Conservation (phyloP, 768 basidiomycete genomes). For the Collybia mongolica region DNA sequence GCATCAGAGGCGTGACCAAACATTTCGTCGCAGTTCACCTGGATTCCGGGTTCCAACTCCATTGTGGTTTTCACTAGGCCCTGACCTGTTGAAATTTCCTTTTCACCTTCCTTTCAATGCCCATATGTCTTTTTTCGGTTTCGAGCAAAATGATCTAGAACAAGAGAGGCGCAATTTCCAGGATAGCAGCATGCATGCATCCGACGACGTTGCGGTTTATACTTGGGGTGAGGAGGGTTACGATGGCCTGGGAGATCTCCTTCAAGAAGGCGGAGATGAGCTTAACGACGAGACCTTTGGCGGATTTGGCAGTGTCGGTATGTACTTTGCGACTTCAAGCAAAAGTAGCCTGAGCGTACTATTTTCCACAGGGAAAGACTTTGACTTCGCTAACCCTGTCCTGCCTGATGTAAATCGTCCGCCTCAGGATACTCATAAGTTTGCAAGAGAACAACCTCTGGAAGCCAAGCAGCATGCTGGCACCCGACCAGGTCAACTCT, state of each 20-base stretch:
- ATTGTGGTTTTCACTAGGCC: neutral
- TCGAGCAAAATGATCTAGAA: slow-evolving; percentile 62
- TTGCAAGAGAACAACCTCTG: slow-evolving; percentile 20
- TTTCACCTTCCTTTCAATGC: slow-evolving; percentile 26
- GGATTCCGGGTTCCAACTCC: too few relatives aligned
- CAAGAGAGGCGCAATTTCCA: slow-evolving; percentile 59
- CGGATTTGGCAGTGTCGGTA: slow-evolving; percentile 65
- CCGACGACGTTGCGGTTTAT: slow-evolving; percentile 86
- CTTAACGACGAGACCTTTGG: slow-evolving; percentile 98
- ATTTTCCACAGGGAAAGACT: slow-evolving; percentile 72
- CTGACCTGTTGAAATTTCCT: slow-evolving; percentile 9
- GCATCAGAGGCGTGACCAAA: slow-evolving; percentile 1
- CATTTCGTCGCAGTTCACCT: neutral
- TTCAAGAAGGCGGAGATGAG: slow-evolving; percentile 90
- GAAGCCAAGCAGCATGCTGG: slow-evolving; percentile 13
- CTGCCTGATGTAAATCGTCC: slow-evolving; percentile 29
- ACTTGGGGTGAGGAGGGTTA: slow-evolving; percentile 92
- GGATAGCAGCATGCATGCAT: slow-evolving; percentile 46
- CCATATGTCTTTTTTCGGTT: slow-evolving; percentile 83
- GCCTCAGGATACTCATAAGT: slow-evolving; percentile 16
- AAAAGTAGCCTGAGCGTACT: slow-evolving; percentile 6
- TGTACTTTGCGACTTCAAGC: slow-evolving; percentile 27
- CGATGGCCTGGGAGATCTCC: slow-evolving; percentile 83
- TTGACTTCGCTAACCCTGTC: slow-evolving; percentile 70
- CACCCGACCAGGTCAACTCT: slow-evolving; percentile 20